Evolutionary conservation across 257 asterid genomes (phyloP), one percentile per base, ranked within the genome.

Genomic region (Salvia rosmarinus): DNA sequence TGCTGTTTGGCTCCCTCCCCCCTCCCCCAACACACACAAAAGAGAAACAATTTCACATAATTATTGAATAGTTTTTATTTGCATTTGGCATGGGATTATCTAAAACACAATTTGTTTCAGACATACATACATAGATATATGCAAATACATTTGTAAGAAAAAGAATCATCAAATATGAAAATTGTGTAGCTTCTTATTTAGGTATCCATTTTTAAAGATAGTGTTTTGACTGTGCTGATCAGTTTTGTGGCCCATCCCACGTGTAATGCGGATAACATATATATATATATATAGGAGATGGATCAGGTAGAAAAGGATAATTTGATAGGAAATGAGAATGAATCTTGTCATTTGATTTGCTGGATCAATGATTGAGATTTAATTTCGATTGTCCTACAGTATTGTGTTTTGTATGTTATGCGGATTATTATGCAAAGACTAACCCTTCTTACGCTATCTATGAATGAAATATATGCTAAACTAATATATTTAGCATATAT

Each of bases 171-270:
- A 54, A 40, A 17, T 4, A 43, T 30, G 49, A 14, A 42, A 11
- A 37, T n/a, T 8, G 67, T 46, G 40, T 47, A 51, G 39, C n/a
- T 59, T 28, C n/a, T 59, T 28, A 13, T 60, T 30, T 5, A 5
- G 25, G 39, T 64, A 16, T 43, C 65, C 51, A 71, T 46, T 44
- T 69, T 43, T 28, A 17, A 37, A 71, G 16, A 51, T 23, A 64
- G 37, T 61, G 43, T 68, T 58, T 75, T 75, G 64, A 57, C 74
- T 46, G 43, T 34, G 63, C 54, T 35, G 61, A 35, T 50, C 57
- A 77, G 56, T 12, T 72, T 37, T 52, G 35, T 32, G 71, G 70
- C 43, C 78, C 57, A 51, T 50, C 67, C 75, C 73, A 68, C 73
- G 68, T 70, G 77, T 68, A 76, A 62, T 42, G 32, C 44, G 17